These are phyloP conservation scores for Alternaria brassicicola DNA, from an alignment of 2,329 filamentous ascomycete species.

Conservation along the genomic window DNA sequence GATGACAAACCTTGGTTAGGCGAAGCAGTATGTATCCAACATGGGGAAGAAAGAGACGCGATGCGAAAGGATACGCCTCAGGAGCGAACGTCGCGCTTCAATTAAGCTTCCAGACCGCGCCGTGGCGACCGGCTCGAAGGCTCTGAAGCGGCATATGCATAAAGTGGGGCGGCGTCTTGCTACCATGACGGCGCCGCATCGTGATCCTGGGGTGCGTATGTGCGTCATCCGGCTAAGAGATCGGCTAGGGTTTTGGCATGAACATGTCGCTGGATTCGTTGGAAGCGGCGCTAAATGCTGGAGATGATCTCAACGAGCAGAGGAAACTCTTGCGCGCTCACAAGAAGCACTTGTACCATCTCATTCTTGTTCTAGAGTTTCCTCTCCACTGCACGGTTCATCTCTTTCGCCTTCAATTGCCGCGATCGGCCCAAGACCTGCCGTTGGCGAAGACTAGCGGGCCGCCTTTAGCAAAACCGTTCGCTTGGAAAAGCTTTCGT, in stretches of 20 bases:
- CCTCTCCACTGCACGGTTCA: background rate
- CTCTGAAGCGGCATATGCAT: background rate
- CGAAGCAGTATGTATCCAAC: background rate
- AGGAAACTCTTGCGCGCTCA: background rate
- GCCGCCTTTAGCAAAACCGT: background rate
- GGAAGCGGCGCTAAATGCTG: background rate
- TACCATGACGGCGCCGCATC: slow-evolving; percentile 1
- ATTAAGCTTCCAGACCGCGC: background rate
- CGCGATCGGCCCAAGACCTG: slow-evolving; percentile 3
- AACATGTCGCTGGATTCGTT: background rate
- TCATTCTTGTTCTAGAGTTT: background rate
- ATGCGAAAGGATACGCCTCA: background rate
- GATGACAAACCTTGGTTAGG: slow-evolving; percentile 12
- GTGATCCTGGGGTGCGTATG: slow-evolving; percentile 4
- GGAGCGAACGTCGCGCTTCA: background rate
- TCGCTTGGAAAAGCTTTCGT: slow-evolving; percentile 1
- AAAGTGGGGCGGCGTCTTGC: slow-evolving; percentile 11
- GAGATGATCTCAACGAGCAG: background rate
- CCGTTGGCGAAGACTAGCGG: background rate
- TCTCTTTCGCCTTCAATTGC: background rate
- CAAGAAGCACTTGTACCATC: rapidly evolving
- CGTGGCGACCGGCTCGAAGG: background rate
- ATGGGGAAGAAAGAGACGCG: background rate
- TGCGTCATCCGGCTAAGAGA: slow-evolving; percentile 12
- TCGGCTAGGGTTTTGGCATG: background rate